phyloP scores from a whole-genome alignment of 768 basidiomycete species.

The Leccinum truebloodii region DNA sequence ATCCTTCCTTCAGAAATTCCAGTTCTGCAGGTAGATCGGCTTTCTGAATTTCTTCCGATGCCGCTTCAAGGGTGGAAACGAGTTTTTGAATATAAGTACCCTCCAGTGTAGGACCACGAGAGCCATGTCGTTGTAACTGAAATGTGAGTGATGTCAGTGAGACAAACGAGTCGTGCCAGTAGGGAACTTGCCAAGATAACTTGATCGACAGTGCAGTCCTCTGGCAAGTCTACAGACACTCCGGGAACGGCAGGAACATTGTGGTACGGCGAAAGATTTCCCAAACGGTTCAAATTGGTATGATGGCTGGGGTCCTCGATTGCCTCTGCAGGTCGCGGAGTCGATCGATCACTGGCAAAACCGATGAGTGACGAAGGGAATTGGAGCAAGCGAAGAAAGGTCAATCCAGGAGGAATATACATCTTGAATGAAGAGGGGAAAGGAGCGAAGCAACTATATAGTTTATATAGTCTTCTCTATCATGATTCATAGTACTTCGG shows the following conservation, averaged over 20 bases:
- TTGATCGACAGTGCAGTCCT: slow-evolving; percentile 41
- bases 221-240: slow-evolving; percentile 33
- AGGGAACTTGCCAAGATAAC: slow-evolving; percentile 37
- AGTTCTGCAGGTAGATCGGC: slow-evolving; percentile 35
- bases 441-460: neutral
- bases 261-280: slow-evolving; percentile 41
- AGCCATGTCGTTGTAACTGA: slow-evolving; percentile 45
- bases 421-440: slow-evolving; percentile 3
- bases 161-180: neutral
- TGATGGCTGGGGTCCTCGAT: neutral
- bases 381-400: slow-evolving; percentile 16
- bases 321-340: neutral
- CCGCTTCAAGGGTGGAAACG: slow-evolving; percentile 30
- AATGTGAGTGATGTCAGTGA: neutral
- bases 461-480: neutral
- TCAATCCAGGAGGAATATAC: slow-evolving; percentile 18
- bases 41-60: slow-evolving; percentile 23
- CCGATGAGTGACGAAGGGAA: slow-evolving; percentile 6
- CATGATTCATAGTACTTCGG: too few relatives aligned
- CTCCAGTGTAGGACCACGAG: slow-evolving; percentile 36
- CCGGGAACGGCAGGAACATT: slow-evolving; percentile 30
- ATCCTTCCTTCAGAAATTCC: slow-evolving; percentile 40
- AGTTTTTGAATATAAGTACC: slow-evolving; percentile 33
- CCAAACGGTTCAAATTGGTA: slow-evolving; percentile 24
- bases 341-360: neutral